Evolutionary conservation across 1,284 basidiomycete genomes (phyloP), one percentile per base, ranked within the genome.

Genomic region (Austroboletus niveus): DNA sequence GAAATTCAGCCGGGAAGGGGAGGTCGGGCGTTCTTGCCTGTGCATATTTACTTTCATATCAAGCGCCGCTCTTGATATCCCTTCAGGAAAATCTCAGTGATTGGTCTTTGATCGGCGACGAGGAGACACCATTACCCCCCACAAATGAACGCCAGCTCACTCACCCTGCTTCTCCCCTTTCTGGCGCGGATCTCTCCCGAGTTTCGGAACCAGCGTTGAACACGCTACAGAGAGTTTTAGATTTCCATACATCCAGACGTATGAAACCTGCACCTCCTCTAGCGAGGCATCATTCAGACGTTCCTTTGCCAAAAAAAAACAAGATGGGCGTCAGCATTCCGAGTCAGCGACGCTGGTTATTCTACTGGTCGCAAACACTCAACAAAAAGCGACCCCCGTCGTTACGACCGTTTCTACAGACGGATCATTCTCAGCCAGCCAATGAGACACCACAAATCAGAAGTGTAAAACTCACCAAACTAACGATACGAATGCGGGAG

Each of bases 1-100:
- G 41, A 0, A 47, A 52, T 52, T 11, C 46, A 89, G 88, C 88
- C 53, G 87, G 87, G 1, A 89, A 93, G 68, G 90, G 90, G 14
- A 77, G 90, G 45, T 91, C 89, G 0, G 91, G 91, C 7, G 92
- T 87, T 0, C 78, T 92, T 59, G 86, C 89, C 0, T 92, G 89
- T 63, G 74, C 87, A 8, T 92, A 92, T 66, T 75, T 92, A 2
- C 78, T 92, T n/a, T 78, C 87, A 0, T 71, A 36, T 39, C 47
- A 42, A n/a, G 8, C 53, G 17, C 49, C 60, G 9, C 48, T 47
- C 27, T 49, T 46, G 9, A 7, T 17, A 7, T 41, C 53, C 6
- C 49, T 51, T 24, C 51, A n/a, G 9, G 43, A 54, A 36, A 48
- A 15, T 20, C 34, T 58, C 35, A 51, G 48, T 11, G 45, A 61